These are phyloP conservation scores for Phytophthora melonis DNA, from an alignment of 352 stramenopile genomes.

Conservation along the genomic window DNA sequence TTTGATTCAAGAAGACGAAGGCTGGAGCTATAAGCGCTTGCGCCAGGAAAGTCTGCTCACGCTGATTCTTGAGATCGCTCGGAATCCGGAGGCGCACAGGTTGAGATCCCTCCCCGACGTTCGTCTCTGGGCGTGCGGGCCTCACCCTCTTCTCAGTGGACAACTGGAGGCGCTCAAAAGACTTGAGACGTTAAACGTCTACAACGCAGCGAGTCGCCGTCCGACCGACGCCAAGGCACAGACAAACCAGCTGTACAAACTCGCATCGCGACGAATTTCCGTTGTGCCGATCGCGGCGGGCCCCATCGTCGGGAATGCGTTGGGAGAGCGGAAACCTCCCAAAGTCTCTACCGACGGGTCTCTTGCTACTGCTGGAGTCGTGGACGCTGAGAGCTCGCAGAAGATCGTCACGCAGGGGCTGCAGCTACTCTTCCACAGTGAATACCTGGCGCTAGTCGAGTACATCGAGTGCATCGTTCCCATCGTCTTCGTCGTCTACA, in stretches of 20 bases:
- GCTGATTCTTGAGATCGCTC: neutral
- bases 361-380: neutral
- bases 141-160: neutral
- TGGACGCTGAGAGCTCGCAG: constrained; percentile 6
- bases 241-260: no score
- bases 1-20: neutral
- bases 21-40: neutral
- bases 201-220: neutral
- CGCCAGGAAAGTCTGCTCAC: neutral
- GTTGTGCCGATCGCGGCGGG: no score
- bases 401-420: constrained; percentile 21
- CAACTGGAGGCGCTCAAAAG: neutral
- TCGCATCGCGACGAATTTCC: no score
- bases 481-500: constrained; percentile 41
- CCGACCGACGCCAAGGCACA: neutral
- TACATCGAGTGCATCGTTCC: constrained; percentile 30
- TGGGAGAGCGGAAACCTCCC: no score
- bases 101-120: neutral
- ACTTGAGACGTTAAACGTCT: neutral
- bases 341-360: no score
- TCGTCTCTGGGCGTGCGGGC: neutral
- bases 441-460: constrained; percentile 32
- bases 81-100: neutral
- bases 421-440: constrained; percentile 40
- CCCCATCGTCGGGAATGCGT: no score